Percentiles rank a stretch among this genome's conserved stretches.
Conservation (phyloP, 2,329 filamentous ascomycete species). For the Exophiala lecanii-corni region DNA sequence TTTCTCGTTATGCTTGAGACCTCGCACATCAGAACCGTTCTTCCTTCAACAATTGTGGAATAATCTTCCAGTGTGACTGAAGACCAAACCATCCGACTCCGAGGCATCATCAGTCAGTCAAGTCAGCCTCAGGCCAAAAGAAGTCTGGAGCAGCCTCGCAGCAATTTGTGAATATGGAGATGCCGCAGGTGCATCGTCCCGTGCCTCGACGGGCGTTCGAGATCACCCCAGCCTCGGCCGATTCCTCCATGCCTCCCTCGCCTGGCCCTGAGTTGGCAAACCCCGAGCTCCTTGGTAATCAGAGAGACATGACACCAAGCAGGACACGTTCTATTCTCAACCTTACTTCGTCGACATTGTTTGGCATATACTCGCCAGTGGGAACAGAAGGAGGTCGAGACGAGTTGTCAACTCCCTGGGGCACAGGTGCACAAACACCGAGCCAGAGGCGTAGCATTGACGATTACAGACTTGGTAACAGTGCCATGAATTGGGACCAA, state of each 20-base stretch:
- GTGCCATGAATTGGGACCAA: constrained; percentile 15
- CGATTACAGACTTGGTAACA: constrained; percentile 32
- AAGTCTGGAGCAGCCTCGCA: too few species aligned
- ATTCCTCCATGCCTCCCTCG: constrained; percentile 39
- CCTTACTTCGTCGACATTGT: constrained; percentile 81
- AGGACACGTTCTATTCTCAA: constrained; percentile 77
- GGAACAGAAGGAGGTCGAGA: constrained; percentile 52
- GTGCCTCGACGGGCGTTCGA: constrained; percentile 69
- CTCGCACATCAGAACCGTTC: too few species aligned
- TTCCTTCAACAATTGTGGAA: too few species aligned
- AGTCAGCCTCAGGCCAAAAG: too few species aligned
- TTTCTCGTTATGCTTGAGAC: too few species aligned
- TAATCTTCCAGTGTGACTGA: too few species aligned
- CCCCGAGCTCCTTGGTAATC: constrained; percentile 31
- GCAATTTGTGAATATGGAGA: constrained; percentile 20
- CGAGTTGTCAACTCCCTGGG: constrained; percentile 68
- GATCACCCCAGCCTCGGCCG: constrained; percentile 45
- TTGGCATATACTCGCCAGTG: constrained; percentile 79
- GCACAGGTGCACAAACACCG: constrained; percentile 70
- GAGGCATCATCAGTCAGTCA: too few species aligned
- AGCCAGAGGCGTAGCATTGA: constrained; percentile 42
- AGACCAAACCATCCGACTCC: too few species aligned
- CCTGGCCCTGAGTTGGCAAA: constrained; percentile 35
- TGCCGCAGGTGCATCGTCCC: constrained; percentile 55
- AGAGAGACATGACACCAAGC: constrained; percentile 46